Evolutionary conservation across 441 rosid genomes (phyloP), one percentile per base, ranked within the genome.

Genomic region (Oxalis stricta): DNA sequence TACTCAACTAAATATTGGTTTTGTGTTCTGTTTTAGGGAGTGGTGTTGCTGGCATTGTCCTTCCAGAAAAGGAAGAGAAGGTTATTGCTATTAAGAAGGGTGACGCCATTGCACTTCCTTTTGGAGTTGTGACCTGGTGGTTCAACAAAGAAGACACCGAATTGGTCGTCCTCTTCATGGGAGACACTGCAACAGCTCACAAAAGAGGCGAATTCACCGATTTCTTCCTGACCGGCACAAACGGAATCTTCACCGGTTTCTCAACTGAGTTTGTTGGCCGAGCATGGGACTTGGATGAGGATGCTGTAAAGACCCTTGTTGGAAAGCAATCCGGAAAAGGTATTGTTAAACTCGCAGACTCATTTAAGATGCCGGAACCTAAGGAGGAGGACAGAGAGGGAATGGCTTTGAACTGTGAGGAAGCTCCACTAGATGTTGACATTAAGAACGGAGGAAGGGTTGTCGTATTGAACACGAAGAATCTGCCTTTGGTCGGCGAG

Each of bases 101-200:
- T 0, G 97, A 84, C 47, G 77, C 93, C 0, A 75, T 84, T 50
- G 97, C 95, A 46, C 73, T 88, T 37, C 93, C 97, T 2, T 88
- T 88, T 17, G 97, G 95, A 16, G 85, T 75, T 10, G 78, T 78
- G 2, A 74, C 89, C 15, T 87, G 97, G 31, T 26, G 31, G 31
- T 26, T 6, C 31, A 26, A 26, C 31, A 26, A 26, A 6, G 31
- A 26, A 11, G 91, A 77, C 49, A 49, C 80, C 0, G 77, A 72
- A 5, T 58, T 88, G 32, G 80, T 70, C 8, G 69, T 83, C 38
- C 88, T 87, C 33, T 79, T 83, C 48, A 58, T 83, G 23, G 94
- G 96, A 0, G 85, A 80, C 28, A 86, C 96, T 12, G 63, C 75
- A 16, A 83, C 70, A 44, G 89, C 71, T 33, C 89, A 76, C 63